These are phyloP conservation scores for Xerocomellus amylosporus DNA, from an alignment of 768 basidiomycete genomes.

Conservation along the genomic window DNA sequence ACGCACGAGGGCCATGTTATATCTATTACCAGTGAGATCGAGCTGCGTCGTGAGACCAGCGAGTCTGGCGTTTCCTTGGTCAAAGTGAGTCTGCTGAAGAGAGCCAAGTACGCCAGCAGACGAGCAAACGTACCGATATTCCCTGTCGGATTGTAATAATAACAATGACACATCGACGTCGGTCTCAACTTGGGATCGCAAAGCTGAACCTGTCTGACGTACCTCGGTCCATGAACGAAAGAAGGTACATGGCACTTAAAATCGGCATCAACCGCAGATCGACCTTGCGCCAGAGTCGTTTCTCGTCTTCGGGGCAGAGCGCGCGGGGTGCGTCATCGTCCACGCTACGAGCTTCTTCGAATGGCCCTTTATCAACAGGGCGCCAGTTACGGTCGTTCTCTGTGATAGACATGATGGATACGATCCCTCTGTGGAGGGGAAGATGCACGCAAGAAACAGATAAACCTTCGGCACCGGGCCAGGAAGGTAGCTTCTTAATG, in stretches of 20 bases:
- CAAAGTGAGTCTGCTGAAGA: neutral
- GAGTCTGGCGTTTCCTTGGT: conserved; percentile 58
- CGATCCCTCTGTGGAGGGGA: too few species aligned
- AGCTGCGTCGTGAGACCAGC: conserved; percentile 60
- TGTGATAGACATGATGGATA: neutral
- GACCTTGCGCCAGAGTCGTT: conserved; percentile 54
- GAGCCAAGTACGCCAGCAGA: neutral
- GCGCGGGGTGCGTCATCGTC: neutral
- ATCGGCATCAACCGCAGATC: conserved; percentile 59
- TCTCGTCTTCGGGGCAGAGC: conserved; percentile 42
- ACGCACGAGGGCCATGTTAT: conserved; percentile 63
- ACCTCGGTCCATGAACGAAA: conserved; percentile 66
- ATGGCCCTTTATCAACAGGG: neutral
- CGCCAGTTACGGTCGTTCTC: neutral
- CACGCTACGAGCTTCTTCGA: neutral
- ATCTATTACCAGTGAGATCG: conserved; percentile 53
- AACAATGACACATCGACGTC: neutral
- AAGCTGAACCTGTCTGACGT: conserved; percentile 5
- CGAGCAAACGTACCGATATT: conserved; percentile 50
- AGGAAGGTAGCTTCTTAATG: neutral
- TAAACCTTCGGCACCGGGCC: neutral
- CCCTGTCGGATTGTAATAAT: conserved; percentile 31
- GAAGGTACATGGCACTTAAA: conserved; percentile 55
- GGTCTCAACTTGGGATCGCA: neutral
- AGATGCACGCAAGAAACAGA: neutral